These are phyloP conservation scores for Athelia psychrophila DNA, from an alignment of 1,284 basidiomycete genomes.

Conservation along the genomic window DNA sequence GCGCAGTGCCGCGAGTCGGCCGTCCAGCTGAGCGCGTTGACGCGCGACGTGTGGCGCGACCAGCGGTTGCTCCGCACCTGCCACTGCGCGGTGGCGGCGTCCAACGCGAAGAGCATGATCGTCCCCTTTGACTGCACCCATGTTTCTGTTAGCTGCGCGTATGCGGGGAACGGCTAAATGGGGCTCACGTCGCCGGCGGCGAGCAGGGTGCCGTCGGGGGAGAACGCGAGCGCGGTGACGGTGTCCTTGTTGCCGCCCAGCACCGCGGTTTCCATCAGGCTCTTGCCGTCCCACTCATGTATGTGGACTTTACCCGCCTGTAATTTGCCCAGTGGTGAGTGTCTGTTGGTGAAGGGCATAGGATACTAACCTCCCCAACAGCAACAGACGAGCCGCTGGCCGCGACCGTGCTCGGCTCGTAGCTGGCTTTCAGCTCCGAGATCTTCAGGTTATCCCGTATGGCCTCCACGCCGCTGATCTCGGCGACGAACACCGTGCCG, in stretches of 20 bases:
- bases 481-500: conserved; percentile 72
- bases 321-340: background rate
- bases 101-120: conserved; percentile 63
- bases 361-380: conserved; percentile 62
- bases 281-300: conserved; percentile 66
- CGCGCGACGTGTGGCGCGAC: conserved; percentile 86
- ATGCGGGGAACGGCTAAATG: no score
- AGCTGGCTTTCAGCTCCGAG: conserved; percentile 50
- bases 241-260: conserved; percentile 73
- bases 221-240: conserved; percentile 81
- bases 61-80: conserved; percentile 60
- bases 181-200: conserved; percentile 77
- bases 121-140: conserved; percentile 67
- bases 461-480: conserved; percentile 65
- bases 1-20: conserved; percentile 74
- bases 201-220: conserved; percentile 71
- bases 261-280: conserved; percentile 48
- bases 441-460: conserved; percentile 67
- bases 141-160: background rate
- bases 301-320: conserved; percentile 78
- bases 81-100: background rate
- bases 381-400: conserved; percentile 56
- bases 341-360: conserved; percentile 1
- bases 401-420: conserved; percentile 56
- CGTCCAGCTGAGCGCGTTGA: conserved; percentile 81